Conservation (phyloP, 768 basidiomycete species). For the Boletus rubroflammeus region DNA sequence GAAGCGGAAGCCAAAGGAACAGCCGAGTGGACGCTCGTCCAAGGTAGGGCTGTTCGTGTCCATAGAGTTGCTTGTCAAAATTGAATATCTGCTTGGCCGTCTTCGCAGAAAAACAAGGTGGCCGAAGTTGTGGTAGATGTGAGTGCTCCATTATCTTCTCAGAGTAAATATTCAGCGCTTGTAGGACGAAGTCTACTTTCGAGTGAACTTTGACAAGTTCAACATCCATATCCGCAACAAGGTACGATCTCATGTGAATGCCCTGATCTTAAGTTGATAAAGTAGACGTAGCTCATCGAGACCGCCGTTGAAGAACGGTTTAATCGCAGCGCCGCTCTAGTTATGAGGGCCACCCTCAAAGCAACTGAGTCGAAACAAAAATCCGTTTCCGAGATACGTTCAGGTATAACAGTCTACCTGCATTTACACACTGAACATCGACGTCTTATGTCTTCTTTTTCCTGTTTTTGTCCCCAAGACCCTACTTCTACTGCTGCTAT, state of each 20-base stretch:
- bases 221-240: constrained; percentile 84
- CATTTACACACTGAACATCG: not conserved
- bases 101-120: constrained; percentile 41
- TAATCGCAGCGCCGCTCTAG: constrained; percentile 68
- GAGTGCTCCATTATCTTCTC: constrained; percentile 24
- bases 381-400: constrained; percentile 55
- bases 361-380: constrained; percentile 64
- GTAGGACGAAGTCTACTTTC: constrained; percentile 72
- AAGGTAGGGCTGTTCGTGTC: constrained; percentile 42
- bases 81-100: constrained; percentile 23
- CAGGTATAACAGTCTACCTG: constrained; percentile 42
- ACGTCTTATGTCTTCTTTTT: not conserved
- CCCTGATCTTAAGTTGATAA: constrained; percentile 11
- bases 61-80: not conserved
- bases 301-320: constrained; percentile 74
- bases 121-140: constrained; percentile 65
- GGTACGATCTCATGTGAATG: constrained; percentile 39
- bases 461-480: constrained; percentile 37
- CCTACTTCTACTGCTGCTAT: constrained; percentile 66
- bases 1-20: constrained; percentile 62
- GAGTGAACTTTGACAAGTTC: constrained; percentile 87
- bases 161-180: not conserved
- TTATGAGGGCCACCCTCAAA: constrained; percentile 69
- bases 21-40: constrained; percentile 39
- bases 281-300: constrained; percentile 61